Evolutionary conservation across 768 basidiomycete genomes (phyloP), one percentile per base, ranked within the genome.

Genomic region (Dentipellis fragilis): DNA sequence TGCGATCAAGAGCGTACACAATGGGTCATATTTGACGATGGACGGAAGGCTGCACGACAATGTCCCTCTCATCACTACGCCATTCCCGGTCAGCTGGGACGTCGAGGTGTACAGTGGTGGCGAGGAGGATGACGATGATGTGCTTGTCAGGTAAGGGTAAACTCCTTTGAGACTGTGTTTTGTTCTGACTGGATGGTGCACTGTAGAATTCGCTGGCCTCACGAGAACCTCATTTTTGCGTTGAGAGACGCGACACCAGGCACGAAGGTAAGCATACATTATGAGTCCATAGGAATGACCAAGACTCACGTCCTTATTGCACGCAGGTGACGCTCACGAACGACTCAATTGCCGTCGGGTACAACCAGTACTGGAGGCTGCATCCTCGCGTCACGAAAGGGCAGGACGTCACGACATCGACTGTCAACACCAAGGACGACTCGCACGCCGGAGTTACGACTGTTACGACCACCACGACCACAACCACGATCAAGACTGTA

Each of bases 61-160:
- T 22, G 52, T 38, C 11, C 22, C 52, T 12, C 29, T 60, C 45
- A 51, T 57, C 1, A 48, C 59, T 2, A 57, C 59, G 36, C 49
- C 55, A 14, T 62, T 60, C 54, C 61, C 61, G 10, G 54, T 53
- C 42, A 58, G 59, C 10, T 62, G 61, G 61, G 61, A 62, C 36
- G 53, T 60, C 53, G 61, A 62, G 21, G 39, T 60, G 35, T 51
- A 60, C 19, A 54, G 51, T 35, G 54, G 37, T 42, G 34, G 47
- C 2, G 58, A 54, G 7, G 58, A 55, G 2, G 61, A 62, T 7
- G 56, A 55, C 35, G 56, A 42, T 1, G 61, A 58, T 29, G 51
- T 60, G 22, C 57, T 57, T 19, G 52, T 56, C 14, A 51, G 61
- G 61, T 62, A 29, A 7, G 56, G 55, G 11, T 37, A 3, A 12